Conservation (phyloP, 78 protist genomes). For the Chrysochromulina parva region DNA sequence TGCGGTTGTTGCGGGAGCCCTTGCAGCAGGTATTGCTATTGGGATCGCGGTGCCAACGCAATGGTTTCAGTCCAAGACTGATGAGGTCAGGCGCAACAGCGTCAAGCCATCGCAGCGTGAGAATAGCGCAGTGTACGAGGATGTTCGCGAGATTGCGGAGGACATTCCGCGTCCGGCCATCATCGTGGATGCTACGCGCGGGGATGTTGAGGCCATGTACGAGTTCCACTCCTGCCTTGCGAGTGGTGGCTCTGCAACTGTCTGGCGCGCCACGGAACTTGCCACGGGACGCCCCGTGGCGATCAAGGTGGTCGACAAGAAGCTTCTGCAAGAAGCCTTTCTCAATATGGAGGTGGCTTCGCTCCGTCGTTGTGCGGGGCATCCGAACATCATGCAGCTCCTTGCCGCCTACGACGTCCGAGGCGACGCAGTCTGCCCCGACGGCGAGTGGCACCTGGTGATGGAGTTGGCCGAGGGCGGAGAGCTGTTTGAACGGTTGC, state of each 20-base stretch:
- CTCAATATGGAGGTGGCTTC: neutral
- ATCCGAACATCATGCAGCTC: neutral
- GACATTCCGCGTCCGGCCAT: neutral
- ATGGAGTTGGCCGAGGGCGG: constrained; percentile 29
- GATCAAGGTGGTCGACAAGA: constrained; percentile 13
- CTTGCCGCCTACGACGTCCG: neutral
- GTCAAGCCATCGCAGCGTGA: no score
- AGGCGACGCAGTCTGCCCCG: neutral
- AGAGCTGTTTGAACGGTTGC: neutral
- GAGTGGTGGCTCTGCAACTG: neutral
- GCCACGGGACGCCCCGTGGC: neutral
- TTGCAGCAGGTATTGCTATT: no score
- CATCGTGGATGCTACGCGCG: neutral
- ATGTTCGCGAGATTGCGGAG: neutral
- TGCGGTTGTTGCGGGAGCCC: no score
- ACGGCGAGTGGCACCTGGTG: constrained; percentile 15
- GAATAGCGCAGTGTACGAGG: neutral
- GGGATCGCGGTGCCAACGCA: no score
- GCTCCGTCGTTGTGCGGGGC: neutral
- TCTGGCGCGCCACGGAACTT: neutral
- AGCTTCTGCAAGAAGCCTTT: neutral
- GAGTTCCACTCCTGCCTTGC: neutral
- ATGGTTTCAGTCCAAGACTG: no score
- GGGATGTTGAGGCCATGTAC: neutral
- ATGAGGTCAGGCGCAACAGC: no score